Base-by-base conservation (phyloP, 2,329 filamentous ascomycete species). In the Phialophora verrucosa region DNA sequence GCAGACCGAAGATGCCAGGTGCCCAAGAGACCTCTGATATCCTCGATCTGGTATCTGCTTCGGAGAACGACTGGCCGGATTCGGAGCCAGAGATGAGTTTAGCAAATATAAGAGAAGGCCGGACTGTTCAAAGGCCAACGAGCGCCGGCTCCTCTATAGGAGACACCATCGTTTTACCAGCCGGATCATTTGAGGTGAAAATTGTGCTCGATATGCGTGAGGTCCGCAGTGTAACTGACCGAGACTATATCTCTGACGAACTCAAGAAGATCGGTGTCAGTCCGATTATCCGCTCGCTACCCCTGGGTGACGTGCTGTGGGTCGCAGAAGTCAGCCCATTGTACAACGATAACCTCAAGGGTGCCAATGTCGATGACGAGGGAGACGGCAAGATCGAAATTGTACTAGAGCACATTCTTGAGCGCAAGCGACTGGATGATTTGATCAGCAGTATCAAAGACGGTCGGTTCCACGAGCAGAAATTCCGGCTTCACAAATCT, bases 401-500 rank as follows among this genome's bases (percentile, higher is more conserved):
- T 12, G 87, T 92, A 55, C 81, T 95, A 4, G 91, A 94, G 76
- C 92, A 89, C 83, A 91, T 95, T 53, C 85, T 93, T 1, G 91
- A 95, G 78, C 85, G 91, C 67, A 95, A 95, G 75, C 84, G 91
- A 8, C 83, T 93, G 0, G 91, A 94, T 74, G 91, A 95, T 75
- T 80, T 95, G 55, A 84, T 94, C n/a, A 81, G 84, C 59, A 93
- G 90, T 68, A 92, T 95, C 78, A 92, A 91, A 76, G 91, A 94
- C 69, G 90, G 91, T 0, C 87, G 91, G 2, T 94, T 93, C 72
- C 89, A 90, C 71, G 91, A 95, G 75, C 91, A 95, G 75, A 94
- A 95, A 75, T 94, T 93, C 74, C 88, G 91, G 0, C 83, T 94
- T 11, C 85, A 85, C 62, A 87, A 87, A 59, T 91, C 87, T 0